Percentiles rank a stretch among this genome's conserved stretches.
Evolutionary conservation across 345 rosid genomes (phyloP).

Genomic region (Sonneratia alba): DNA sequence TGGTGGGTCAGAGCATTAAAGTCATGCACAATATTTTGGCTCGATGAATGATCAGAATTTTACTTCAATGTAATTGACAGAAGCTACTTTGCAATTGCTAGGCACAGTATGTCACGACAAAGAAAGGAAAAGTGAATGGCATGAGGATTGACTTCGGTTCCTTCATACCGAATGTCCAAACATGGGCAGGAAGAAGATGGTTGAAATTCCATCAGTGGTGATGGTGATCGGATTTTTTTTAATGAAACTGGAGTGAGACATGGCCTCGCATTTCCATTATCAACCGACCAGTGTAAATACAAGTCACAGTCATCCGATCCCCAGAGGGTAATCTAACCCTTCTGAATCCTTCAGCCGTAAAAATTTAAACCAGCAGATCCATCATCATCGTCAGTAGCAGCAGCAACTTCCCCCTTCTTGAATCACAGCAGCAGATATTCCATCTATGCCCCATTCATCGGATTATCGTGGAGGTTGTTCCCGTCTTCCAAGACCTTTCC

Average conservation of each 20-base stretch:
- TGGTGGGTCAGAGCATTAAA: no score
- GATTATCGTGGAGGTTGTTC: slow-evolving; percentile 47
- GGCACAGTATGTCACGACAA: no score
- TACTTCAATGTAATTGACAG: no score
- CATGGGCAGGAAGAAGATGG: background rate
- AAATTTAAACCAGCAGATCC: background rate
- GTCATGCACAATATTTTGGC: no score
- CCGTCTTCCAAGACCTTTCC: slow-evolving; percentile 72
- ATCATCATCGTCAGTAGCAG: background rate
- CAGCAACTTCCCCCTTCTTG: slow-evolving; percentile 6
- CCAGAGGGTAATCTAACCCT: background rate
- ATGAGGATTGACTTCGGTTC: background rate
- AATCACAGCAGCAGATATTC: background rate
- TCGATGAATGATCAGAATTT: no score
- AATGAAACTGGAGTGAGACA: background rate
- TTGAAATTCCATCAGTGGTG: background rate
- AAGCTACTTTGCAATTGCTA: background rate
- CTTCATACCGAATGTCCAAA: background rate
- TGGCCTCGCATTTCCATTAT: background rate
- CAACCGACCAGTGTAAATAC: slow-evolving; percentile 2
- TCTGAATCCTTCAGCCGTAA: background rate
- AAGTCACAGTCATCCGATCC: background rate
- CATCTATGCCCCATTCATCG: slow-evolving; percentile 56
- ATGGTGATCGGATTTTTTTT: background rate
- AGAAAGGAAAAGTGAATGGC: background rate